Evolutionary conservation across 495 filamentous ascomycete species (phyloP), one percentile per base, ranked within the genome.

Genomic region (Neurospora terricola): DNA sequence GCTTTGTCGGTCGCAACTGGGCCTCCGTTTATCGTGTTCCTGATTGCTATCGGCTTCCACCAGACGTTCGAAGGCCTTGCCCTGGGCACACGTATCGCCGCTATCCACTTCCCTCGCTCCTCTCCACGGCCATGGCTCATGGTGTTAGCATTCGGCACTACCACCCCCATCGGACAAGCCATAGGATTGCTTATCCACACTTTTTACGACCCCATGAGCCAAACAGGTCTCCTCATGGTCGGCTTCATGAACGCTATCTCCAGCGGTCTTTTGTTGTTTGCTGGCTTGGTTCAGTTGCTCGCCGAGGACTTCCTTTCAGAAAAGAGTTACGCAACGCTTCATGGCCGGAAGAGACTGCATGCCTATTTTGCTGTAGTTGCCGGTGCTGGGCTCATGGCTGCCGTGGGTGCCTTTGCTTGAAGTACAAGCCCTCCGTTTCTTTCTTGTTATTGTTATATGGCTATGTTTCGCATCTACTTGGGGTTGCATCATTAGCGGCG

Each of bases 231-330:
- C 71, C 85, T 97, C 38, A 93, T 94, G 89, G 94, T 97, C 4
- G 95, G 95, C 18, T 87, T 94, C 76, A 97, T 94, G 85, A 98
- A 98, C 77, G 94, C 92, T 38, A 92, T 98, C 73, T 93, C 90
- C 36, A 91, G 90, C 76, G 95, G 95, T 0, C 83, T 98, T 69
- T 80, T 98, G 70, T 85, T 98, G 11, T 98, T 97, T 82, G 95
- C 95, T 0, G 94, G 95, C 5, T 81, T 98, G 71, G 95, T 97
- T 0, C 94, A 97, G 81, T 83, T 98, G 62, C 86, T 98, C 14
- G 93, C 95, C 6, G 95, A 98, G 82, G 95, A 98, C 78, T 98
- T 98, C 80, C 80, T 98, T 76, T 92, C 90, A 71, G 93, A 97
- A 76, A 89, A 91, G 79, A 97, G 94, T 78, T 98, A 97, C 84